Evolutionary conservation across 2,329 filamentous ascomycete genomes (phyloP), one percentile per base, ranked within the genome.

Genomic region (Lecanosticta acicola): DNA sequence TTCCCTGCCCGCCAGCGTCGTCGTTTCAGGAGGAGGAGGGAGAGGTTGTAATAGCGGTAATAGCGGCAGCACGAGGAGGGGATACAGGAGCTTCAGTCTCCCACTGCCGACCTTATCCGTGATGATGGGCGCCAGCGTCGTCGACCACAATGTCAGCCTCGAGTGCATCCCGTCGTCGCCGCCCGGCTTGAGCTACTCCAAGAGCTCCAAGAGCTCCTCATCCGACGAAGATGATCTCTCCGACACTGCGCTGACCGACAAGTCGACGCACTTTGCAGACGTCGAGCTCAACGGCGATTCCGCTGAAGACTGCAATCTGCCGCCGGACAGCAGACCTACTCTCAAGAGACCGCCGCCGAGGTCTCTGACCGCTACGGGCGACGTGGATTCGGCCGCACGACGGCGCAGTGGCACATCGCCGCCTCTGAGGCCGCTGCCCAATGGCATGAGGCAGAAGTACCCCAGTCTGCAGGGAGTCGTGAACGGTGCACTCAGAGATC

Each of bases 201-300:
- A 91, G 68, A 93, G 87, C 52, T 94, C 87, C 55, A 94, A 93
- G 68, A 89, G 88, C 20, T 61, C 58, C 16, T 59, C 58, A 7
- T 94, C 87, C 4, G 94, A 88, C 40, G 85, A 87, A 56, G 62
- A 67, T 38, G 65, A 68, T 49, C 63, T 65, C 57, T 67, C 48
- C 17, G 52, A 55, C 21, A 36, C 39, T n/a, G 54, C 37, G n/a
- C 20, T 54, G 32, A 41, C 70, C 17, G 81, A 83, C 60, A 87
- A 94, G 62, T 78, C 84, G 46, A 83, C 81, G 51, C 83, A 96
- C 66, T 96, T 96, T 60, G 91, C 97, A 66, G 91, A 96, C 55
- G 95, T 97, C 63, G 87, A 85, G 11, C 79, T 97, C 21, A 84
- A 89, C 35, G 49, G 54, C 17, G 56, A 60, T 26, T 45, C 41